These are phyloP conservation scores for Pseudoperonospora humuli DNA, from an alignment of 352 stramenopile genomes.

Conservation along the genomic window DNA sequence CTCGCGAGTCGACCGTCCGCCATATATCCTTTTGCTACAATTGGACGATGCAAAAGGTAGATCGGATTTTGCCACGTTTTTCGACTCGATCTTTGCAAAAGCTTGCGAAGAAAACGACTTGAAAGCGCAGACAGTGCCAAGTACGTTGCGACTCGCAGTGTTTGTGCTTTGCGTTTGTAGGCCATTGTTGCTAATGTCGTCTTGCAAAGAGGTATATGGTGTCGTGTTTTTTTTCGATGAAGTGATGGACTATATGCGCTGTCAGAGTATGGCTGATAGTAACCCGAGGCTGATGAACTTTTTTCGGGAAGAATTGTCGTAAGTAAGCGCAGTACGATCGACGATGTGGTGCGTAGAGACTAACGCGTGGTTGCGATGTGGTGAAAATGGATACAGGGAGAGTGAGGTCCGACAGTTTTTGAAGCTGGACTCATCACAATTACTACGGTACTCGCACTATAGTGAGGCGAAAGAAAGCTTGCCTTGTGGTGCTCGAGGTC, in stretches of 20 bases:
- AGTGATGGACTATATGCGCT: constrained; percentile 50
- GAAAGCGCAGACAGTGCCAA: constrained; percentile 10
- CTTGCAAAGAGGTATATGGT: constrained; percentile 46
- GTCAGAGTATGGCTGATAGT: constrained; percentile 45
- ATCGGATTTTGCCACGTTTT: constrained; percentile 42
- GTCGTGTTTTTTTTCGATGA: constrained; percentile 62
- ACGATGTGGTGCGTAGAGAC: neutral
- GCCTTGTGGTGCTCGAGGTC: neutral
- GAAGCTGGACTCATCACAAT: constrained; percentile 6
- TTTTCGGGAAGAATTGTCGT: constrained; percentile 34
- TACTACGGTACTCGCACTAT: neutral
- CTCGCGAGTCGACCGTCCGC: constrained; percentile 17
- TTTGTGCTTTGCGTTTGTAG: neutral
- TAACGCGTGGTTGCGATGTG: neutral
- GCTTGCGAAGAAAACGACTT: constrained; percentile 20
- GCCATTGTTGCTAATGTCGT: neutral
- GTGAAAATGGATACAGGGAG: constrained; percentile 9
- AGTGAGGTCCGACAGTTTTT: constrained; percentile 13
- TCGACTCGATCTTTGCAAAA: constrained; percentile 46
- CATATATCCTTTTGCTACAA: constrained; percentile 52
- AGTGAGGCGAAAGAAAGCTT: constrained; percentile 5
- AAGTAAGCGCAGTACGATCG: no score
- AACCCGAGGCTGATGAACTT: constrained; percentile 26
- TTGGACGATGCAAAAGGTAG: constrained; percentile 20
- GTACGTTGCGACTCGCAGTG: constrained; percentile 17